These are phyloP conservation scores for Nicotiana tomentosiformis DNA, from an alignment of 257 asterid species.

Conservation along the genomic window DNA sequence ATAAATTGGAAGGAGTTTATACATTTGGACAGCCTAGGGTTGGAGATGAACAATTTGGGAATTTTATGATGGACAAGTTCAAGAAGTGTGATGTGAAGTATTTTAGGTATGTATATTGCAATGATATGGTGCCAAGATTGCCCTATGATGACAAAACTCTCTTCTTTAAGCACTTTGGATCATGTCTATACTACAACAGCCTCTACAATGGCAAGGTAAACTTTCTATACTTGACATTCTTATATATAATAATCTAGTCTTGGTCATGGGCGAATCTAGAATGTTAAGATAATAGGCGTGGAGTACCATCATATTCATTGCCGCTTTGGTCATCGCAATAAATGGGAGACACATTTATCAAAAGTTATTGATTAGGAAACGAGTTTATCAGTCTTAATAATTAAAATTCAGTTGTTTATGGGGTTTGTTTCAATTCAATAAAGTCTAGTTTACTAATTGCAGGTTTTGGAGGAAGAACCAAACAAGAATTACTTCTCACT, in stretches of 20 bases:
- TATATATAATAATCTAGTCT: neutral
- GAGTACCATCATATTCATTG: neutral
- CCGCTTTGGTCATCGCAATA: too few relatives aligned
- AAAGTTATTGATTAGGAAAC: neutral
- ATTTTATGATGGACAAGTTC: slow-evolving; percentile 49
- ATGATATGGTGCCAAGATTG: slow-evolving; percentile 71
- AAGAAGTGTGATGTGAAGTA: slow-evolving; percentile 29
- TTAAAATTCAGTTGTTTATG: neutral
- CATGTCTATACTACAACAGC: slow-evolving; percentile 61
- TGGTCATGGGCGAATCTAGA: neutral
- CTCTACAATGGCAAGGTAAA: slow-evolving; percentile 53
- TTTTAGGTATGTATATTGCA: slow-evolving; percentile 49
- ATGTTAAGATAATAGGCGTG: neutral
- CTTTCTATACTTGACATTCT: neutral
- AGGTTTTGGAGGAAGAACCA: slow-evolving; percentile 67
- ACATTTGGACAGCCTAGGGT: slow-evolving; percentile 85
- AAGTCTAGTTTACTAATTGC: slow-evolving; percentile 5
- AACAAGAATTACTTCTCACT: slow-evolving; percentile 71
- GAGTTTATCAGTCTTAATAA: neutral
- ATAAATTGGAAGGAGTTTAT: slow-evolving; percentile 62
- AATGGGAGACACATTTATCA: neutral
- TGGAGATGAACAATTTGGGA: slow-evolving; percentile 62
- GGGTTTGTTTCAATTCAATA: neutral
- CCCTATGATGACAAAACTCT: slow-evolving; percentile 64
- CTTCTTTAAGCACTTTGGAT: slow-evolving; percentile 73